Evolutionary conservation across 1,284 basidiomycete genomes (phyloP), one percentile per base, ranked within the genome.

Genomic region (Ceratobasidium sp.): DNA sequence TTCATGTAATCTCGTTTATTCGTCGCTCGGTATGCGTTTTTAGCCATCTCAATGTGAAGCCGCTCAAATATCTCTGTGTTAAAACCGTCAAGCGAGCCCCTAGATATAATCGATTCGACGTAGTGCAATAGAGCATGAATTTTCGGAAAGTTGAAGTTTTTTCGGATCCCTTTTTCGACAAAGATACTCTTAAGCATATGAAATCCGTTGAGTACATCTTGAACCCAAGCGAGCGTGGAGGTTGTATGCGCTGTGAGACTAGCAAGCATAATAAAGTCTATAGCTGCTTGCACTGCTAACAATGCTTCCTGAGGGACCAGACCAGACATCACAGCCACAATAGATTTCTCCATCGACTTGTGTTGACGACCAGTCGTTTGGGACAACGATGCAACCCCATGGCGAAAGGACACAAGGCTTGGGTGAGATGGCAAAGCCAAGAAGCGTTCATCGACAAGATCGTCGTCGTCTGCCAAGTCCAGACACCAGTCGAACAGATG

Each of bases 401-500:
- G 4, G 12, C 49, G 61, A 42, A 79, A 79, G 13, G 33, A 61
- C 2, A 58, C 63, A 5, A 79, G 40, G 4, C 9, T 12, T 3
- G 63, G 15, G 42, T 80, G 77, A 12, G 13, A 1, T n/a, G 79
- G 63, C 61, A 76, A 51, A 1, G 56, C 58, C 15, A 26, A 26
- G 26, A 61, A 61, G 13, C 26, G 58, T 18, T 61, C 58, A 26
- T 61, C 58, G 2, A 61, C 7, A 10, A 33, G n/a, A n/a, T 40
- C 79, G 20, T 71, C 53, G 20, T 58, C 51, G 3, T 69, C 61
- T 9, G 66, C 20, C 0, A 77, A 3, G 10, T 53, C 15, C 18
- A 20, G 9, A 64, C 77, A 80, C 81, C 82, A 82, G 0, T 6
- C 55, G 7, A 82, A 75, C 0, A 82, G 58, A 58, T 83, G 82